Evolutionary conservation across 2,329 filamentous ascomycete species (phyloP), one percentile per base, ranked within the genome.

Genomic region (Beauveria brongniartii): DNA sequence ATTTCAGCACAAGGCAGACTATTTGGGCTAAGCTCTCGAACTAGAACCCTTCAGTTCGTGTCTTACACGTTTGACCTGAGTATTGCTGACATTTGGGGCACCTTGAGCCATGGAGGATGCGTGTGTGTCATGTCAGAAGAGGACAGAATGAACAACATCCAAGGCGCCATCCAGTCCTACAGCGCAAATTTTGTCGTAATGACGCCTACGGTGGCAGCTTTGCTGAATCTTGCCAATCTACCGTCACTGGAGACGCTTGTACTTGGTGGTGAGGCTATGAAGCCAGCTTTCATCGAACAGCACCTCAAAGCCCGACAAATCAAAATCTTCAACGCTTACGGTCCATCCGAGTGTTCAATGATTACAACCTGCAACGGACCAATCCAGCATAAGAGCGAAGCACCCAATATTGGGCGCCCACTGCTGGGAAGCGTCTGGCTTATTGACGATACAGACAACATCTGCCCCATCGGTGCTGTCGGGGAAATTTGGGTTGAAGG

Each of bases 311-410:
- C 70, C 46, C 18, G 22, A 64, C 40, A 71, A 67, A 64, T 69
- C 73, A 26, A 67, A 70, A 65, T 75, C 50, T 62, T 74, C 61
- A 75, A 77, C 66, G 73, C 67, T 0, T 78, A 76, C 59, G 75
- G 75, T 0, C 75, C 75, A 43, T 74, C 75, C 5, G 76, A 78
- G 67, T 68, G 67, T 51, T 70, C 72, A 43, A 71, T 77, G 14
- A 41, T 40, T 44, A 40, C 43, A 22, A 55, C 30, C 26, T 41
- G n/a, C 3, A 48, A 55, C 10, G 48, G 57, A 18, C 54, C 60
- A 6, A 47, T 55, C 41, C 16, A 50, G 14, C 28, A 28, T 7
- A 14, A 14, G 12, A 40, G 44, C 8, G 54, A 34, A 6, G 47
- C 55, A 6, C 47, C 41, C 14, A 59, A 47, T 3, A 61, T 63